These are phyloP conservation scores for Podila clonocystis DNA, from an alignment of 192 early-diverging fungal species.

Conservation along the genomic window DNA sequence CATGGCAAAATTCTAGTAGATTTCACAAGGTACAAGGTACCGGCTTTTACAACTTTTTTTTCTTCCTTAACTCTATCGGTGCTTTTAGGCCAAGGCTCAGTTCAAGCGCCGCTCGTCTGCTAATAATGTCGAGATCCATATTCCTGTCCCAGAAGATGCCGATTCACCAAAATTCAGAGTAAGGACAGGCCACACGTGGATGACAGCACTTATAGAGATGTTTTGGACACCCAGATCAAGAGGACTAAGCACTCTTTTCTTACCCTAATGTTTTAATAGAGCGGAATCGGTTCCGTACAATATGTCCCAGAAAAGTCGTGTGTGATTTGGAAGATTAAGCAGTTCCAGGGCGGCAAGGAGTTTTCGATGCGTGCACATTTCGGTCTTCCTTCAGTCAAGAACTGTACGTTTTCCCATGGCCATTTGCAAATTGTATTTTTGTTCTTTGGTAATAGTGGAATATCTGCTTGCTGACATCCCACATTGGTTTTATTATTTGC, in stretches of 20 bases:
- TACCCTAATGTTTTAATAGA: constrained; percentile 46
- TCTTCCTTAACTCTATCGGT: not conserved
- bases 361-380: constrained; percentile 91
- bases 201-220: not conserved
- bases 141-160: constrained; percentile 98
- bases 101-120: constrained; percentile 98
- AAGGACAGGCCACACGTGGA: not conserved
- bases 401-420: constrained; percentile 49
- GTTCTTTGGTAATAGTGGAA: not conserved
- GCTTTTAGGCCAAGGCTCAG: constrained; percentile 86
- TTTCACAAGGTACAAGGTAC: too few species aligned
- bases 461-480: too few species aligned
- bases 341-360: constrained; percentile 98
- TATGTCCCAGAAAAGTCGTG: constrained; percentile 96
- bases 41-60: not conserved
- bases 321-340: constrained; percentile 98
- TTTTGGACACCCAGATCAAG: not conserved
- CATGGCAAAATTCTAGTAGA: too few species aligned
- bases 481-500: too few species aligned
- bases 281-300: constrained; percentile 85
- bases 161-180: constrained; percentile 97
- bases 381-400: constrained; percentile 85
- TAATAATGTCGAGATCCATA: constrained; percentile 97
- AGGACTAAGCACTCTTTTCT: not conserved
- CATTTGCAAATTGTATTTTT: not conserved